Percentiles rank a stretch among this genome's conserved stretches.
Evolutionary conservation across 208 protist species (phyloP).

Genomic region (Trypanosomatidae sp.): DNA sequence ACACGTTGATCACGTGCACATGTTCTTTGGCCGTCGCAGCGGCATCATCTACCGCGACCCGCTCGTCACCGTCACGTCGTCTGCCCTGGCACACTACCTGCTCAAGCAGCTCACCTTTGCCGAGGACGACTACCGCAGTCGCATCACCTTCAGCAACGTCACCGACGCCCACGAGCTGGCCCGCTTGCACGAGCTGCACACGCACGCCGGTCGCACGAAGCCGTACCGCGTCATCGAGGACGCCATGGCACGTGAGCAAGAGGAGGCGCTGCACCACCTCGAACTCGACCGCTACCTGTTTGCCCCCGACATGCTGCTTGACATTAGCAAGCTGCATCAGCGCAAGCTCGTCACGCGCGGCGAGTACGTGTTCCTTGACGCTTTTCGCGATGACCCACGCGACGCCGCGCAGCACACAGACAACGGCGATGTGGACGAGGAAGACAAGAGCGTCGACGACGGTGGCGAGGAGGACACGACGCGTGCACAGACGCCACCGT

Average conservation of each 20-base stretch:
- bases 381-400: conserved; percentile 35
- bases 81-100: conserved; percentile 38
- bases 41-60: conserved; percentile 65
- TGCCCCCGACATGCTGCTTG: conserved; percentile 63
- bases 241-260: conserved; percentile 34
- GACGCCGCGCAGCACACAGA: too few species aligned
- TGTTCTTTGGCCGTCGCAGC: conserved; percentile 75
- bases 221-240: conserved; percentile 29
- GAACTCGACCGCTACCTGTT: conserved; percentile 78
- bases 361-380: conserved; percentile 49
- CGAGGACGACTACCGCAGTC: conserved; percentile 55
- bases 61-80: conserved; percentile 34
- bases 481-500: neutral
- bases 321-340: conserved; percentile 71
- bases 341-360: conserved; percentile 40
- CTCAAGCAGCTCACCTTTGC: conserved; percentile 33
- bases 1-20: conserved; percentile 40
- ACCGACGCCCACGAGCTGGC: neutral
- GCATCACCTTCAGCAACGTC: conserved; percentile 55
- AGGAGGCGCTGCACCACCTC: conserved; percentile 34
- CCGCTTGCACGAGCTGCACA: neutral
- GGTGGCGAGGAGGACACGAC: conserved; percentile 1
- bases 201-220: neutral
- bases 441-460: conserved; percentile 5
- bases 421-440: conserved; percentile 4